Evolutionary conservation across 2,329 filamentous ascomycete genomes (phyloP).

Genomic region (Paraphoma sp.): DNA sequence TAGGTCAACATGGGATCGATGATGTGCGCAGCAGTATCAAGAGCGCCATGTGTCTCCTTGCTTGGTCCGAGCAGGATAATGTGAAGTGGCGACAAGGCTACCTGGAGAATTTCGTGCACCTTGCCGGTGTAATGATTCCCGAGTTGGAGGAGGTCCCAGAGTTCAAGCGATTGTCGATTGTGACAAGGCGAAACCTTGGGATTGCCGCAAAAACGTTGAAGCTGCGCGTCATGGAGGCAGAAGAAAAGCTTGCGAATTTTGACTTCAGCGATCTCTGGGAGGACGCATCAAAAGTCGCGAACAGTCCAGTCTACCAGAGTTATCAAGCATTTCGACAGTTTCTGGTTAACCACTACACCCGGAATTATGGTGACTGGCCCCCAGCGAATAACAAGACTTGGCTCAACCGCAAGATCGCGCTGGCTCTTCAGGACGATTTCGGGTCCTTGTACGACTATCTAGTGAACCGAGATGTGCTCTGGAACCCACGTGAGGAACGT

Average conservation of each 20-base stretch:
- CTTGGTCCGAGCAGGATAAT: conserved; percentile 68
- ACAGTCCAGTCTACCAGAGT: conserved; percentile 57
- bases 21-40: conserved; percentile 68
- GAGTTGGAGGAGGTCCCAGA: conserved; percentile 60
- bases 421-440: conserved; percentile 69
- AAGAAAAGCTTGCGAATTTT: conserved; percentile 67
- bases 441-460: conserved; percentile 74
- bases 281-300: conserved; percentile 39
- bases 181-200: conserved; percentile 69
- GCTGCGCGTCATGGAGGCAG: conserved; percentile 66
- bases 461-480: conserved; percentile 70
- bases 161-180: conserved; percentile 65
- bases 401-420: conserved; percentile 66
- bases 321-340: conserved; percentile 69
- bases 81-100: conserved; percentile 72
- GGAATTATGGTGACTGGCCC: conserved; percentile 68
- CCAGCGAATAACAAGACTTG: conserved; percentile 56
- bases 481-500: conserved; percentile 68
- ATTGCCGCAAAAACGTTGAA: conserved; percentile 67
- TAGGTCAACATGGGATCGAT: conserved; percentile 66
- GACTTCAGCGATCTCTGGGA: conserved; percentile 68
- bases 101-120: conserved; percentile 71
- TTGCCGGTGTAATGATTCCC: conserved; percentile 63
- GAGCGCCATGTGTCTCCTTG: conserved; percentile 66
- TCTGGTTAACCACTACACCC: conserved; percentile 64